Conservation (phyloP, 2,329 filamentous ascomycete species). For the Balansia obtecta region DNA sequence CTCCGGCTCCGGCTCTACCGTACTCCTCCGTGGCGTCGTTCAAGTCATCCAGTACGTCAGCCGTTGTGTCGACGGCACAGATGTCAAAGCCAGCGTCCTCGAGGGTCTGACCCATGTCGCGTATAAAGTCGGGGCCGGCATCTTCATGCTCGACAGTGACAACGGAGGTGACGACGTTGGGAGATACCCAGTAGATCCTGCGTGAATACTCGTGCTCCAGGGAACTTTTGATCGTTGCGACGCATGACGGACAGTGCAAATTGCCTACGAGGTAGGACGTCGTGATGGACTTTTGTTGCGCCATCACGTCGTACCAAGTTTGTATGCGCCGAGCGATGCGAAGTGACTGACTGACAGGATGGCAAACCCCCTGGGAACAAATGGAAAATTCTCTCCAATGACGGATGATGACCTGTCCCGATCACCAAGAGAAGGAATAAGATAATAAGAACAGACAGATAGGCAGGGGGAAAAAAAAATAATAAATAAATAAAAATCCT, state of each 20-base stretch:
- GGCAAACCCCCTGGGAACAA: not conserved
- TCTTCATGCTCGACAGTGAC: slow-evolving; percentile 46
- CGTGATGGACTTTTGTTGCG: slow-evolving; percentile 23
- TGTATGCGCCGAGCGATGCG: not conserved
- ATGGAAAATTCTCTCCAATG: not conserved
- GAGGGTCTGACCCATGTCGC: slow-evolving; percentile 33
- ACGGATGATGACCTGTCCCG: not conserved
- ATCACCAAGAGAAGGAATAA: not conserved
- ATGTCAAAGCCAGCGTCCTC: slow-evolving; percentile 48
- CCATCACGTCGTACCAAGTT: slow-evolving; percentile 13
- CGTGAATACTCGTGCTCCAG: slow-evolving; percentile 33
- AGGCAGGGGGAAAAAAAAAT: not conserved
- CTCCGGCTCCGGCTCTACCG: slow-evolving; percentile 13
- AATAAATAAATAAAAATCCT: not conserved
- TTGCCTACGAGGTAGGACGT: slow-evolving; percentile 59
- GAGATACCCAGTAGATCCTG: slow-evolving; percentile 47
- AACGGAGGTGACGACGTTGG: slow-evolving; percentile 59
- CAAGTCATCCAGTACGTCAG: slow-evolving; percentile 17
- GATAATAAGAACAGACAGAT: too few species aligned
- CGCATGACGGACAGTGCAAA: slow-evolving; percentile 67
- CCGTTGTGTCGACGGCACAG: slow-evolving; percentile 31
- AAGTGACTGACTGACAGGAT: not conserved
- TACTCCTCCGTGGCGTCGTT: slow-evolving; percentile 10
- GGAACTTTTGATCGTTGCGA: slow-evolving; percentile 49
- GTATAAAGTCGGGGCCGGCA: slow-evolving; percentile 28